Percentiles rank a stretch among this genome's conserved stretches.
phyloP scores from a whole-genome alignment of 2,329 filamentous ascomycete genomes.

The Pyrenophora tritici-repentis region DNA sequence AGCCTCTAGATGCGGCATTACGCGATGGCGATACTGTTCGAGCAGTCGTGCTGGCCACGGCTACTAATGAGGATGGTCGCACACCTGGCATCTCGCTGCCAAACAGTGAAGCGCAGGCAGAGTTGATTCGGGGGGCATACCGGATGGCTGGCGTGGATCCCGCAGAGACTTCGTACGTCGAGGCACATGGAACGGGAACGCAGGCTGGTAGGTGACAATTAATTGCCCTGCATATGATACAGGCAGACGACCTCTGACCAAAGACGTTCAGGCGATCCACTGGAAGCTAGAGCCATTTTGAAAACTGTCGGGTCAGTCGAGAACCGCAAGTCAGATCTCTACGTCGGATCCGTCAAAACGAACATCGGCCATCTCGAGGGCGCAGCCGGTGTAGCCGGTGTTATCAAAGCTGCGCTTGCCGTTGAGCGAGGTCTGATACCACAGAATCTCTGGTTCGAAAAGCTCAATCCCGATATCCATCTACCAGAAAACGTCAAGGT shows the following conservation, averaged over 20 bases:
- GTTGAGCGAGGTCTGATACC: conserved; percentile 48
- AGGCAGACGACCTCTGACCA: neutral
- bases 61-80: conserved; percentile 57
- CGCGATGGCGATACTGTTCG: conserved; percentile 35
- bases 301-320: conserved; percentile 29
- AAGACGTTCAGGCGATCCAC: conserved; percentile 43
- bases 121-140: conserved; percentile 30
- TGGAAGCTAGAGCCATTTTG: conserved; percentile 33
- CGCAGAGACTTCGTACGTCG: conserved; percentile 33
- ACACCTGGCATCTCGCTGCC: conserved; percentile 64
- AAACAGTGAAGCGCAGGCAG: conserved; percentile 56
- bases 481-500: conserved; percentile 8
- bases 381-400: conserved; percentile 26
- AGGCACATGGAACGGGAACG: conserved; percentile 59
- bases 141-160: conserved; percentile 29
- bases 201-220: conserved; percentile 13
- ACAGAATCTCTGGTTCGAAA: conserved; percentile 37
- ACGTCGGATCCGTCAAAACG: conserved; percentile 37
- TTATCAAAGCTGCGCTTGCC: conserved; percentile 49
- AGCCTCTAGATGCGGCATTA: conserved; percentile 28
- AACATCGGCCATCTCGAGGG: conserved; percentile 44
- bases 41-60: conserved; percentile 34
- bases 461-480: conserved; percentile 6
- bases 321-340: conserved; percentile 24
- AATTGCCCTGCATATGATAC: too few species aligned